phyloP scores from a whole-genome alignment of 2,329 filamentous ascomycete genomes.

The Pseudocercospora crystallina region DNA sequence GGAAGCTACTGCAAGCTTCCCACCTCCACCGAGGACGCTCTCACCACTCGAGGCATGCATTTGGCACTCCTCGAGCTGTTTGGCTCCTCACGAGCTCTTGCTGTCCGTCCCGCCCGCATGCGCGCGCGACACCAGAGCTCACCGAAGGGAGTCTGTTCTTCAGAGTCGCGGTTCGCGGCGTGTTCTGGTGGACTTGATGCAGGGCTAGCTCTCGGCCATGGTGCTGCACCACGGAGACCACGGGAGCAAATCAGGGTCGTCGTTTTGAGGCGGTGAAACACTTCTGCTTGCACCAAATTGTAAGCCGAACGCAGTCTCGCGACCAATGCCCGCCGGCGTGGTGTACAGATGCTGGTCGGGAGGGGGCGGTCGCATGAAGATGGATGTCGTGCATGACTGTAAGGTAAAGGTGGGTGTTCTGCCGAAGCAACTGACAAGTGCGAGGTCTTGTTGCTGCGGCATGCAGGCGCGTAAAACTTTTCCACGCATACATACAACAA shows the following conservation, averaged over 20 bases:
- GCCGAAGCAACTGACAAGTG: no score
- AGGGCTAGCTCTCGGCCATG: not conserved
- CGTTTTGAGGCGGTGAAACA: constrained; percentile 5
- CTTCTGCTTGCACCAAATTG: constrained; percentile 1
- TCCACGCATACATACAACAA: not conserved
- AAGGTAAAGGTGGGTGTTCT: no score
- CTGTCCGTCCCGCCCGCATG: not conserved
- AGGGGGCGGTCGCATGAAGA: not conserved
- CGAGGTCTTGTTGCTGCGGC: not conserved
- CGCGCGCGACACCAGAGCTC: no score
- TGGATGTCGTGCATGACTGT: no score
- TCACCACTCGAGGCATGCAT: not conserved
- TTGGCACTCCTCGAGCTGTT: not conserved
- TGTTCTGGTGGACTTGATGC: not conserved
- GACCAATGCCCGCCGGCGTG: constrained; percentile 2
- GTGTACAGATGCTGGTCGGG: not conserved
- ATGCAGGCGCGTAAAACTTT: not conserved
- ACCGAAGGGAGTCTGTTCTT: no score
- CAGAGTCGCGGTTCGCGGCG: no score
- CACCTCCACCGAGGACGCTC: not conserved
- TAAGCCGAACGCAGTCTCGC: not conserved
- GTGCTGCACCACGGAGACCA: not conserved
- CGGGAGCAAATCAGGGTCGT: constrained; percentile 1
- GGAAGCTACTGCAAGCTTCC: constrained; percentile 1
- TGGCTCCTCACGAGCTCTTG: not conserved